These are phyloP conservation scores for Venturia nashicola DNA, from an alignment of 2,329 filamentous ascomycete genomes.

Conservation along the genomic window DNA sequence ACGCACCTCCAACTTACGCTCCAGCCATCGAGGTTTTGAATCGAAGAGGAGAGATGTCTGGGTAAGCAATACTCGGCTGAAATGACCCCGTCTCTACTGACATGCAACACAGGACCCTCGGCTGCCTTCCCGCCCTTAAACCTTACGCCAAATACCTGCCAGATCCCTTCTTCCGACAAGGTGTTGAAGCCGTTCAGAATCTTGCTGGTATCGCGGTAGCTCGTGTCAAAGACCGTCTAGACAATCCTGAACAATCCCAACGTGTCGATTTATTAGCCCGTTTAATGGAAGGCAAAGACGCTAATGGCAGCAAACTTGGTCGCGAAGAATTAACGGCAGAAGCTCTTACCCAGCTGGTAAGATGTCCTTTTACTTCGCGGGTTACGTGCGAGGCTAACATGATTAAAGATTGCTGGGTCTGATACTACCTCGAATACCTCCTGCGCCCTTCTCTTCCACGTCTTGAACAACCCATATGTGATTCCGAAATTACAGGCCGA, in stretches of 20 bases:
- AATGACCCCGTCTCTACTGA: not conserved
- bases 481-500: conserved; percentile 61
- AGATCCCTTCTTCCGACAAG: conserved; percentile 68
- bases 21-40: conserved; percentile 82
- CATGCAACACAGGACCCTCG: conserved; percentile 45
- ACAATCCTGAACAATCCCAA: conserved; percentile 45
- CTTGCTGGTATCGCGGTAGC: conserved; percentile 82
- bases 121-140: conserved; percentile 60
- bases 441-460: conserved; percentile 73
- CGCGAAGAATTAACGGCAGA: conserved; percentile 76
- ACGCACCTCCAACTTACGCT: conserved; percentile 53
- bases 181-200: conserved; percentile 62
- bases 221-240: conserved; percentile 61
- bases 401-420: conserved; percentile 50
- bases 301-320: conserved; percentile 62
- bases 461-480: conserved; percentile 55
- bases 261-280: conserved; percentile 72
- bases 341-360: conserved; percentile 64
- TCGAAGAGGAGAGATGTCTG: conserved; percentile 74
- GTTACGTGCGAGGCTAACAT: not conserved
- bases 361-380: not conserved
- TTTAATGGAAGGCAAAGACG: conserved; percentile 77
- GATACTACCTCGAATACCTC: conserved; percentile 72
- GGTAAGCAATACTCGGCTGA: conserved; percentile 22
- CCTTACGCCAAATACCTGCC: conserved; percentile 71